Base-by-base conservation (phyloP, 805 yeast genomes). In the Saccharomycopsis amapae region DNA sequence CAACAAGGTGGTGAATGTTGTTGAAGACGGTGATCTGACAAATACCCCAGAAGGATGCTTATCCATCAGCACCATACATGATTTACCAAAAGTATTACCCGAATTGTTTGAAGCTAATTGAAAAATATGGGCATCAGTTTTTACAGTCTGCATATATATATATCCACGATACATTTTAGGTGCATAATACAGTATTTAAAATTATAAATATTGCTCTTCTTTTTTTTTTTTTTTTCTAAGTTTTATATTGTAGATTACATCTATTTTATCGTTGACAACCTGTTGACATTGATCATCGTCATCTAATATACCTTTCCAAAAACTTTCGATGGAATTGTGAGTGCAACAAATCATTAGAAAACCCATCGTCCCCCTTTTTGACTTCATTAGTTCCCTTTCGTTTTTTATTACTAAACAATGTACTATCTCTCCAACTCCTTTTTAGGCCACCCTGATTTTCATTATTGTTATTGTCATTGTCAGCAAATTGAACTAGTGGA, bases 1-100 rank as follows among this genome's bases (percentile, higher is more conserved):
- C 76, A 79, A 78, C 17, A 71, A 75, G 44, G 76, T 83, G 3
- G 67, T 84, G 33, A 93, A 85, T 56, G 78, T 75, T 53, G 77
- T 83, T n/a, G 97, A 90, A 61, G 68, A 78, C 24, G 80, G 74
- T 31, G 75, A 72, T 32, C 85, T 63, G 23, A 46, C 66, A 34
- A 67, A 67, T 0, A 61, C 63, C 19, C 68, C 69, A 2, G 63
- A 63, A 26, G 76, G 75, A 2, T 72, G 78, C 35, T 49, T 63
- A n/a, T 62, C 79, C n/a, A 66, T 85, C 36, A 68, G 78, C 52
- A 72, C 75, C 50, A 71, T 85, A 23, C 60, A 71, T 25, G 84
- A 84, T 23, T 59, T 84, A 28, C 72, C 67, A 42, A 54, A 58
- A n/a, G 75, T 67, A 2, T 63, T 70, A 35, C 73, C 79, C 1